Conservation (phyloP, 2,329 filamentous ascomycete species). For the Fusarium sp. region DNA sequence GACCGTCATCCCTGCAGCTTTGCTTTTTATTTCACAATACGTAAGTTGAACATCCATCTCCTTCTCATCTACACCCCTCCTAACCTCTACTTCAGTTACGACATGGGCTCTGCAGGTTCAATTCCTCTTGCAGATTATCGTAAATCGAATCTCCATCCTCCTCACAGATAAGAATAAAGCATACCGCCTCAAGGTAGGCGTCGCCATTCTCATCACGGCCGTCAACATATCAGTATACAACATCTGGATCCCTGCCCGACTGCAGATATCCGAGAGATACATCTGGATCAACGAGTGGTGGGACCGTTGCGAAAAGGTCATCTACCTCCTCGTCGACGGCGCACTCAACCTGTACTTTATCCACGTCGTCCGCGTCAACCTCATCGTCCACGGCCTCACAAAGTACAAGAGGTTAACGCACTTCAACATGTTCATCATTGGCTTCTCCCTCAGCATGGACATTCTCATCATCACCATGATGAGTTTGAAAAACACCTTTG, state of each 20-base stretch:
- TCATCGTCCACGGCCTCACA: conserved; percentile 34
- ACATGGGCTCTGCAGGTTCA: conserved; percentile 43
- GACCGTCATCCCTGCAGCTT: conserved; percentile 30
- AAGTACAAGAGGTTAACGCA: conserved; percentile 41
- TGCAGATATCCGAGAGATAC: conserved; percentile 37
- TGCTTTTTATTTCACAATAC: conserved; percentile 43
- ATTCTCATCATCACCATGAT: conserved; percentile 43
- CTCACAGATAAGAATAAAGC: conserved; percentile 31
- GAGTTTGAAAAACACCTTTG: conserved; percentile 42
- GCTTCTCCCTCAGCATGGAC: conserved; percentile 43
- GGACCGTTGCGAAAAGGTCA: conserved; percentile 43
- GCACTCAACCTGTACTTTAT: conserved; percentile 41
- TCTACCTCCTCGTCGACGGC: conserved; percentile 42
- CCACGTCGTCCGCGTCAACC: conserved; percentile 35
- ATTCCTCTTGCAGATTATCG: conserved; percentile 42
- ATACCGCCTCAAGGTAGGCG: conserved; percentile 31
- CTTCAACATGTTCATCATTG: conserved; percentile 44
- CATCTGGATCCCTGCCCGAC: conserved; percentile 41
- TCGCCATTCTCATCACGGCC: conserved; percentile 37
- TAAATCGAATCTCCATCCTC: conserved; percentile 40
- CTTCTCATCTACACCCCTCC: fast-evolving
- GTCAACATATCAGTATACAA: conserved; percentile 42
- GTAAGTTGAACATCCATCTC: conserved; percentile 12
- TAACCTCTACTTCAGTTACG: conserved; percentile 34
- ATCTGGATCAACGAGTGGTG: conserved; percentile 42